Evolutionary conservation across 2,329 filamentous ascomycete genomes (phyloP).

Genomic region (Cordyceps cateniannulata): DNA sequence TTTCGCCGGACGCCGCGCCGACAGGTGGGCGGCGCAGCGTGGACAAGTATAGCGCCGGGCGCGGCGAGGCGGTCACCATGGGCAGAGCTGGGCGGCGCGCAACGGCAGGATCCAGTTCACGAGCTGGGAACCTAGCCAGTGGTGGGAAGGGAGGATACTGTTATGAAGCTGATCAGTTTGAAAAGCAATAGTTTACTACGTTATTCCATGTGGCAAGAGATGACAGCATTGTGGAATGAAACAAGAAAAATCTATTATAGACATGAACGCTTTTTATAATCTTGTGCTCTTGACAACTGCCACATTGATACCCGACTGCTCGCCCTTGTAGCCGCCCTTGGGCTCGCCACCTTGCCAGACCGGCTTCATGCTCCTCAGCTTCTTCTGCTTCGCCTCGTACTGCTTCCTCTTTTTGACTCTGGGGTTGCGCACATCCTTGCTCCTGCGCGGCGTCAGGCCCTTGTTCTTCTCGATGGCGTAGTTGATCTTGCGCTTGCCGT

Average conservation of each 20-base stretch:
- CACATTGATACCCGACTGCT: conserved; percentile 91
- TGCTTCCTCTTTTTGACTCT: conserved; percentile 97
- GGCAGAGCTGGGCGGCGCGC: not conserved
- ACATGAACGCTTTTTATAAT: conserved; percentile 47
- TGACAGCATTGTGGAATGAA: not conserved
- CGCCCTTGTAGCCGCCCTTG: conserved; percentile 80
- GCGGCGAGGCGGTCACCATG: not conserved
- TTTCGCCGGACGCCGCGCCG: not conserved
- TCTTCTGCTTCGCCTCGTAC: conserved; percentile 97
- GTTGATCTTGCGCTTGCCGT: conserved; percentile 87
- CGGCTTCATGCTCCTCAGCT: conserved; percentile 78
- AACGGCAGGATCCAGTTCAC: not conserved
- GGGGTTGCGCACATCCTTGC: conserved; percentile 92
- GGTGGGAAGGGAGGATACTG: no score
- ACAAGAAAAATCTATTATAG: not conserved
- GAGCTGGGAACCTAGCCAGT: not conserved
- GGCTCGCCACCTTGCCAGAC: conserved; percentile 82
- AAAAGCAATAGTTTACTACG: no score
- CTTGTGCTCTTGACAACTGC: conserved; percentile 90
- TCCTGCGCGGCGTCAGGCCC: conserved; percentile 79
- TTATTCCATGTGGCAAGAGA: no score
- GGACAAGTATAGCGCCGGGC: no score
- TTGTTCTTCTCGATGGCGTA: conserved; percentile 98
- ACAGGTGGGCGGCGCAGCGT: not conserved
- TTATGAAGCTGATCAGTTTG: not conserved